A percentile compares a stretch with the other conserved stretches of the same genome.
Conservation (phyloP, 352 stramenopile species). For the Phytophthora multivora region DNA sequence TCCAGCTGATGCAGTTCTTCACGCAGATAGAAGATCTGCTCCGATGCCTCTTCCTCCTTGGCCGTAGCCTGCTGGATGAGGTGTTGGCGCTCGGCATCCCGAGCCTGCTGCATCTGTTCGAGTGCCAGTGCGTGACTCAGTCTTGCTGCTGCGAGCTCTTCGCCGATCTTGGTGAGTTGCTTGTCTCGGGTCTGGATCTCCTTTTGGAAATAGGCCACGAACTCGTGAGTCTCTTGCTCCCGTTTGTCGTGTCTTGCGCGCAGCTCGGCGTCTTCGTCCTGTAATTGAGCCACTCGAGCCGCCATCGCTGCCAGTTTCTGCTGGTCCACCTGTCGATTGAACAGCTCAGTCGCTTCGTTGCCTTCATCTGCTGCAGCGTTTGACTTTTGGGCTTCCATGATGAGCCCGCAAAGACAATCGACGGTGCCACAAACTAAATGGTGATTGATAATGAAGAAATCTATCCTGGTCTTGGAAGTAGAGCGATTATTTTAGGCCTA, state of each 20-base stretch:
- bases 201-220: slow-evolving; percentile 94
- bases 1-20: slow-evolving; percentile 75
- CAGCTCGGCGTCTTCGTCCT: slow-evolving; percentile 82
- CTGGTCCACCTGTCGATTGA: slow-evolving; percentile 71
- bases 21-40: slow-evolving; percentile 64
- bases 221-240: slow-evolving; percentile 94
- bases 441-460: slow-evolving; percentile 4
- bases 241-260: slow-evolving; percentile 82
- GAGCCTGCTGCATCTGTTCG: slow-evolving; percentile 48
- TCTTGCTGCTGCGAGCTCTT: slow-evolving; percentile 75
- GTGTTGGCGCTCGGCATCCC: slow-evolving; percentile 51
- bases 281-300: slow-evolving; percentile 60
- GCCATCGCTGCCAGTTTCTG: slow-evolving; percentile 70
- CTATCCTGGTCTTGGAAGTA: slow-evolving; percentile 5
- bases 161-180: slow-evolving; percentile 76
- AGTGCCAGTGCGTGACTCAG: slow-evolving; percentile 69
- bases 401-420: not conserved
- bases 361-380: slow-evolving; percentile 1
- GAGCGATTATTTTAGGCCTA: slow-evolving; percentile 8
- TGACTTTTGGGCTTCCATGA: slow-evolving; percentile 23
- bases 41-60: slow-evolving; percentile 59
- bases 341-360: slow-evolving; percentile 51
- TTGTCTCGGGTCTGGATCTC: slow-evolving; percentile 89
- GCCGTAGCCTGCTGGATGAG: slow-evolving; percentile 46
- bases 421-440: not conserved